Evolutionary conservation across 805 yeast genomes (phyloP).

Genomic region (Cephaloascus fragrans): DNA sequence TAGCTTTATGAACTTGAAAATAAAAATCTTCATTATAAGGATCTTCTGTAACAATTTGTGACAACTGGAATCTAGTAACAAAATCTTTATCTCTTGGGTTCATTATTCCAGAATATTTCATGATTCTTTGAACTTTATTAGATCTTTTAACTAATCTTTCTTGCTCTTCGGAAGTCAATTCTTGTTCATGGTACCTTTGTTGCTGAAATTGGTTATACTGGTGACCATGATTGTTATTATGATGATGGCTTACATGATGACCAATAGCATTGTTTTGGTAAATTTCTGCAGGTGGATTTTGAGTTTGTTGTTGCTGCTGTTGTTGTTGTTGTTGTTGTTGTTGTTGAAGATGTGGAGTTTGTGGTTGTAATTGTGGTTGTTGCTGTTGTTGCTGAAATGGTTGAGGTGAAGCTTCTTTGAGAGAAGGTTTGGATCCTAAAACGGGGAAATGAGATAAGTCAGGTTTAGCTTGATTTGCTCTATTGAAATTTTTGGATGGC

Average conservation of each 20-base stretch:
- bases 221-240: conserved; percentile 18
- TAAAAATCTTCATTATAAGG: conserved; percentile 97
- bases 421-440: conserved; percentile 25
- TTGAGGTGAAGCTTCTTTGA: conserved; percentile 7
- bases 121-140: conserved; percentile 64
- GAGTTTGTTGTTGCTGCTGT: conserved; percentile 8
- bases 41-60: conserved; percentile 93
- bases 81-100: conserved; percentile 95
- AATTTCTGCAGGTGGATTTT: conserved; percentile 7
- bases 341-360: conserved; percentile 10
- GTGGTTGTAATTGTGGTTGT: conserved; percentile 9
- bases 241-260: conserved; percentile 12
- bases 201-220: conserved; percentile 3
- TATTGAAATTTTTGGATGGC: not conserved
- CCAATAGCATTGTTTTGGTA: conserved; percentile 7
- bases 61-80: conserved; percentile 86
- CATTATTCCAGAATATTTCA: conserved; percentile 88
- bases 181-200: conserved; percentile 12
- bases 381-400: conserved; percentile 12
- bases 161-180: conserved; percentile 63
- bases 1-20: conserved; percentile 76
- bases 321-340: conserved; percentile 8
- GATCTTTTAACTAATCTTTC: conserved; percentile 58
- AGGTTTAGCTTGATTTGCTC: not conserved
- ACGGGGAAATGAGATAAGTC: conserved; percentile 33